Base-by-base conservation (phyloP, 768 basidiomycete species). In the Pisolithus orientalis region DNA sequence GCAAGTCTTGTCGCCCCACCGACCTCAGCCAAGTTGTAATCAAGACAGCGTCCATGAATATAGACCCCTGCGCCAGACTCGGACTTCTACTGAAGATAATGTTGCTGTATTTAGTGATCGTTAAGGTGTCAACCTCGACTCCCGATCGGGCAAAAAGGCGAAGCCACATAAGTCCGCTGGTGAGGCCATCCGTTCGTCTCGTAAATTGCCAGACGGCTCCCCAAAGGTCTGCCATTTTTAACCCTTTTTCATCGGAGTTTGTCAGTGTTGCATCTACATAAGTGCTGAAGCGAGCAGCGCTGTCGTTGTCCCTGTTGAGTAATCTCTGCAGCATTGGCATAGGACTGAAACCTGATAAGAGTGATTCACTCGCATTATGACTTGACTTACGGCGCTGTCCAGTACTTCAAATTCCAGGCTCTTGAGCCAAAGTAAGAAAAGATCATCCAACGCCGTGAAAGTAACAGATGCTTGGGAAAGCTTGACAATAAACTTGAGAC, bases 381-480 rank as follows among this genome's bases (percentile, higher is more conserved):
- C 21, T 51, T 51, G 44, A 28, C 64, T 59, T 47, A 83, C 81
- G 62, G 79, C 70, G 25, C 65, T 58, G 49, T 67, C 65, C 10
- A 69, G 50, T 39, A 68, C 64, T 27, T 64, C 59, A 16, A 56
- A 54, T 17, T 74, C 68, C 5, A 77, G 67, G 14, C 71, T 66
- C 44, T 81, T 72, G 39, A 89, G 66, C 84, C 86, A 88, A 32
- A 69, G 69, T 43, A 79, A 59, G 58, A 86, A 79, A 28, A 88
- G 58, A 48, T 73, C 72, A 48, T 86, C 81, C 57, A 84, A 80
- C 7, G 73, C 65, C 16, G 73, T 78, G 68, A 84, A 86, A 34
- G 78, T 64, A 9, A 83, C 72, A 6, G 75, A 75, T 28, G 68
- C 66, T 45, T 84, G 80, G 6, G 70, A 72, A 8, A 88, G 62